phyloP scores from a whole-genome alignment of 352 stramenopile species.

The Globisporangium spinosum region DNA sequence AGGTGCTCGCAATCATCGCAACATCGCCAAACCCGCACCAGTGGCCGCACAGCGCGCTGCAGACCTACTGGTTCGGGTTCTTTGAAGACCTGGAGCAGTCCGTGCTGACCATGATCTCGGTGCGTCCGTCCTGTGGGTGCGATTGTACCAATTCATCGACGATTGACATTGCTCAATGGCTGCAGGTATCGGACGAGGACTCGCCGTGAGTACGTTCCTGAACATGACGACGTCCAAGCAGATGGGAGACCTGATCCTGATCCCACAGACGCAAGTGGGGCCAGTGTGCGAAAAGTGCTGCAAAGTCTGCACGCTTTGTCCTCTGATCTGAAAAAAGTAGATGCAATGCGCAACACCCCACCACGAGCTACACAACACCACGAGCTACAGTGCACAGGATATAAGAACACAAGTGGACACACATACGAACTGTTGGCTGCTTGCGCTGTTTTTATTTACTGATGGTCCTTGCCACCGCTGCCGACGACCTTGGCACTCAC shows the following conservation, averaged over 20 bases:
- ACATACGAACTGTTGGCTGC: slow-evolving; percentile 3
- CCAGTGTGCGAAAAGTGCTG: slow-evolving; percentile 70
- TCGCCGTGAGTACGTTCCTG: slow-evolving; percentile 45
- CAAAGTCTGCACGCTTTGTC: slow-evolving; percentile 48
- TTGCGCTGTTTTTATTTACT: background rate
- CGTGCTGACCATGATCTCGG: slow-evolving; percentile 41
- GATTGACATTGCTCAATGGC: background rate
- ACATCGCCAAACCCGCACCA: slow-evolving; percentile 55
- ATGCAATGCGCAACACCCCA: background rate
- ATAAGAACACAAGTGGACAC: background rate
- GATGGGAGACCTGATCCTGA: slow-evolving; percentile 65
- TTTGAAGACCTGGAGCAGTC: slow-evolving; percentile 40
- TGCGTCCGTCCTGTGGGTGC: slow-evolving; percentile 14
- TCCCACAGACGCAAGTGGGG: slow-evolving; percentile 78
- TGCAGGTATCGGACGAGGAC: slow-evolving; percentile 42
- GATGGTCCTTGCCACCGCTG: slow-evolving; percentile 17
- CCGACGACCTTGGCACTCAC: slow-evolving; percentile 49
- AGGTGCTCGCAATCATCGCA: slow-evolving; percentile 61
- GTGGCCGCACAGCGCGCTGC: slow-evolving; percentile 56
- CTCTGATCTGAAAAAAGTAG: slow-evolving; percentile 18
- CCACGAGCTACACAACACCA: background rate
- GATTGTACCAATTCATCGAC: too few relatives aligned
- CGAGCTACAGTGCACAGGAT: background rate
- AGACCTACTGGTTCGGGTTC: slow-evolving; percentile 79
- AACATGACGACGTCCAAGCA: slow-evolving; percentile 70